phyloP scores from a whole-genome alignment of 257 asterid species.

The Gentiana straminea region DNA sequence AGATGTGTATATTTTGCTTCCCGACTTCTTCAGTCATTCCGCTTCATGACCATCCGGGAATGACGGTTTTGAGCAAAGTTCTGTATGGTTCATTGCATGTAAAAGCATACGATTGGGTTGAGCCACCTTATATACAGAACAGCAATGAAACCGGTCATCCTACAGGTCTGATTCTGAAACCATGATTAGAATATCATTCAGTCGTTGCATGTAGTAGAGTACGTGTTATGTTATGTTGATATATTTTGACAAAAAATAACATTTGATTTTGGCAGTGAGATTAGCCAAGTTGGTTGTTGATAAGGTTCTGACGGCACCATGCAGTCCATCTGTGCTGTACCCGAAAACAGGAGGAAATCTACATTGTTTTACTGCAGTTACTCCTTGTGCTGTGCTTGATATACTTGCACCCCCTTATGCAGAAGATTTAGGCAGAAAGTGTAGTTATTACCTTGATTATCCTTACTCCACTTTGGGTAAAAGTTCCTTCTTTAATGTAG shows the following conservation, averaged over 20 bases:
- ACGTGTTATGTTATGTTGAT: no score
- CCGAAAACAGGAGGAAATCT: conserved; percentile 89
- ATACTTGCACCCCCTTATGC: conserved; percentile 89
- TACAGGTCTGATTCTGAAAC: conserved; percentile 41
- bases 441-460: conserved; percentile 77
- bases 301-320: conserved; percentile 73
- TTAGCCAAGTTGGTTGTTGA: conserved; percentile 78
- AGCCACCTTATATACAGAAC: conserved; percentile 56
- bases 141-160: conserved; percentile 37
- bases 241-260: background rate
- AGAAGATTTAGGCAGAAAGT: conserved; percentile 63
- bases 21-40: conserved; percentile 96
- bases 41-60: conserved; percentile 92
- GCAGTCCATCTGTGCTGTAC: conserved; percentile 49
- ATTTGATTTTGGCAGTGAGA: conserved; percentile 45
- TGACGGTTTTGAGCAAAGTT: conserved; percentile 93
- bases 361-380: conserved; percentile 80
- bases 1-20: conserved; percentile 93
- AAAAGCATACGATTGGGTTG: conserved; percentile 93
- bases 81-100: conserved; percentile 93
- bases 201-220: no score
- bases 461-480: conserved; percentile 63
- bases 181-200: background rate
- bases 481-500: conserved; percentile 5
- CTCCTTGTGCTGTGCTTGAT: conserved; percentile 95